phyloP scores from a whole-genome alignment of 2,329 filamentous ascomycete species.

The Sporothrix phasma region DNA sequence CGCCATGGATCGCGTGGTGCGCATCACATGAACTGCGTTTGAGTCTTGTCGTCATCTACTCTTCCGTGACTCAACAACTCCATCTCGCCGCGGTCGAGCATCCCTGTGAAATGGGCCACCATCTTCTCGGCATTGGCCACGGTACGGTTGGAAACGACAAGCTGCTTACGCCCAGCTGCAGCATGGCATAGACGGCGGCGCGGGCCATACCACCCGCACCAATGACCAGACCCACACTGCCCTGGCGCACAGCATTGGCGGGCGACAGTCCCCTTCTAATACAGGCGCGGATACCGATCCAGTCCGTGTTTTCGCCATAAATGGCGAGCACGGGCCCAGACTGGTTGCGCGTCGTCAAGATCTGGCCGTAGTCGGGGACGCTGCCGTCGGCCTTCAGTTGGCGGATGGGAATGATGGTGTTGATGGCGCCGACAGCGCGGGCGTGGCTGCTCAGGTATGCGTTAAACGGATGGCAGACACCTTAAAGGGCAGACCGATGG shows the following conservation, averaged over 20 bases:
- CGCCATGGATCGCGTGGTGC: constrained; percentile 52
- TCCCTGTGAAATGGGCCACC: constrained; percentile 55
- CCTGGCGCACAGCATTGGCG: constrained; percentile 47
- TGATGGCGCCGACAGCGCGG: constrained; percentile 60
- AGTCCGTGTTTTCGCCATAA: constrained; percentile 44
- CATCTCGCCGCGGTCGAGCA: constrained; percentile 29
- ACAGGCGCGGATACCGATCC: constrained; percentile 38
- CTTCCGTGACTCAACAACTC: constrained; percentile 19
- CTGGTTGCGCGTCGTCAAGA: constrained; percentile 44
- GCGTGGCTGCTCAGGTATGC: constrained; percentile 58
- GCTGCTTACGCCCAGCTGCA: constrained; percentile 63
- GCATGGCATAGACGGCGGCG: constrained; percentile 61
- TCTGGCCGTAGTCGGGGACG: constrained; percentile 33
- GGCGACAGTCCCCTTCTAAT: constrained; percentile 58
- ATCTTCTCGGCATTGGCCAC: constrained; percentile 49
- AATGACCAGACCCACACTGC: constrained; percentile 45
- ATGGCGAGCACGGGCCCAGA: constrained; percentile 51
- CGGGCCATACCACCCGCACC: constrained; percentile 63
- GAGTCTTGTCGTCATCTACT: background rate
- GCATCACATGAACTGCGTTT: constrained; percentile 38
- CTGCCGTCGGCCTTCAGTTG: constrained; percentile 26
- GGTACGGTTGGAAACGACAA: constrained; percentile 63
- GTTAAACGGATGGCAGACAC: constrained; percentile 54
- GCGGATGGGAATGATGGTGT: constrained; percentile 58
- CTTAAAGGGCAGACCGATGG: constrained; percentile 60